Evolutionary conservation across 2,329 filamentous ascomycete species (phyloP), one percentile per base, ranked within the genome.

Genomic region (Neofusicoccum cordaticola): DNA sequence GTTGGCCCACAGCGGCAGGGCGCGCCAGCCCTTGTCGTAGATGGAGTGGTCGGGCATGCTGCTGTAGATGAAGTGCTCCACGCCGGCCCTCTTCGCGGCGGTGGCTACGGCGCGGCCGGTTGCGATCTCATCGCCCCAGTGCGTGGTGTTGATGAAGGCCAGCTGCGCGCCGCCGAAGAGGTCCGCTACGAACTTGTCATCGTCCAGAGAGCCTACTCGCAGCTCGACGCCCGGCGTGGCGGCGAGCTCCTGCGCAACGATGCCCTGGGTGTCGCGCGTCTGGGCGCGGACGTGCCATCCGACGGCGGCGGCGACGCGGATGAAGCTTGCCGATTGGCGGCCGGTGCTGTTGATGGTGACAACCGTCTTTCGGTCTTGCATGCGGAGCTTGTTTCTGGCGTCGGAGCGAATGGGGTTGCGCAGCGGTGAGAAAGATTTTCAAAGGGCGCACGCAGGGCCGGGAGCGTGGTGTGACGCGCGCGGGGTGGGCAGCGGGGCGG

Each of bases 71-170:
- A 93, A 97, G 78, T 98, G 95, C 71, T 93, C 88, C 52, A 98
- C 87, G 57, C 91, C 88, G 44, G 90, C 90, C 71, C 85, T 88
- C 77, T 95, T 94, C 62, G 94, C 94, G 13, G 92, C 93, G 73
- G 97, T 91, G 66, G 93, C 95, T 66, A 97, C 84, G 1, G 91
- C 90, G 75, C 90, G 89, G 68, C 95, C 95, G 70, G 97, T 96
- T 44, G 89, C 88, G 65, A 95, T 85, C 82, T 99, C 95, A 78
- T 98, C 93, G 60, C 94, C 95, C 82, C 96, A 97, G 72, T 96
- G 96, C 4, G 93, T 96, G 47, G 95, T 99, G 81, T 99, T 99
- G 82, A 98, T 93, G 78, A 98, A 99, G 66, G 95, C 95, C 60
- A 96, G 85, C 71, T 96, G 90, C 22, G 91, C 90, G 67, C 91